These are phyloP conservation scores for Pterocarpus macrocarpus DNA, from an alignment of 306 rosid species.

Conservation along the genomic window DNA sequence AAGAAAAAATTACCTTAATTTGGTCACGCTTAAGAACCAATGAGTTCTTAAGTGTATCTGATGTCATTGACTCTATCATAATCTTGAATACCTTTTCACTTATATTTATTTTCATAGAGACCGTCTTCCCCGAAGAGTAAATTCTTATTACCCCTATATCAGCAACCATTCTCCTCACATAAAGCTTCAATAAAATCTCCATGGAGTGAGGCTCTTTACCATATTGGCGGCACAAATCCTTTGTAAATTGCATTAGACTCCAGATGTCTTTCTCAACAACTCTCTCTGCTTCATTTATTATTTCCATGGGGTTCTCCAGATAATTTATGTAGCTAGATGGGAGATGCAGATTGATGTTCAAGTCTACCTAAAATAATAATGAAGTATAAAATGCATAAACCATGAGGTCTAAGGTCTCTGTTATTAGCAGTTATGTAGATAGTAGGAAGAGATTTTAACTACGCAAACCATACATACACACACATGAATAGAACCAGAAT, in stretches of 20 bases:
- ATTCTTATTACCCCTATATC: conserved; percentile 84
- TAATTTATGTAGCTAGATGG: conserved; percentile 64
- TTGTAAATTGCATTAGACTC: conserved; percentile 90
- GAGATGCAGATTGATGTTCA: conserved; percentile 80
- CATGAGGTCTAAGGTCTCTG: background rate
- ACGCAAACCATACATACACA: background rate
- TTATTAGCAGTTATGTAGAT: conserved; percentile 13
- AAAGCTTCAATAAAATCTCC: conserved; percentile 87
- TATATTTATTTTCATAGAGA: conserved; percentile 81
- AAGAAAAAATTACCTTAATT: too few species aligned
- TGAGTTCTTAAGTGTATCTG: too few species aligned
- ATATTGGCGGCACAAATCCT: conserved; percentile 78
- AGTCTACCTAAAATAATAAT: conserved; percentile 66
- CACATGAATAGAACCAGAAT: too few species aligned
- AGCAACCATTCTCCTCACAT: conserved; percentile 94
- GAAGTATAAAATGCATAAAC: conserved; percentile 37
- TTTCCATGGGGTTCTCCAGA: conserved; percentile 75
- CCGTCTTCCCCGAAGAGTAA: conserved; percentile 74
- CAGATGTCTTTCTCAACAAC: conserved; percentile 86
- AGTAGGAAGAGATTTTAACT: conserved; percentile 10
- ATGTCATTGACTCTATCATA: too few species aligned
- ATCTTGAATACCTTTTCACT: conserved; percentile 50
- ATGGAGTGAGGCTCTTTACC: conserved; percentile 93
- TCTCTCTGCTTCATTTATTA: conserved; percentile 81
- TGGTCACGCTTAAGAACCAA: too few species aligned